A percentile compares a stretch with the other conserved stretches of the same genome.
phyloP scores from a whole-genome alignment of 805 yeast genomes.

The Wickerhamomyces chambardii region DNA sequence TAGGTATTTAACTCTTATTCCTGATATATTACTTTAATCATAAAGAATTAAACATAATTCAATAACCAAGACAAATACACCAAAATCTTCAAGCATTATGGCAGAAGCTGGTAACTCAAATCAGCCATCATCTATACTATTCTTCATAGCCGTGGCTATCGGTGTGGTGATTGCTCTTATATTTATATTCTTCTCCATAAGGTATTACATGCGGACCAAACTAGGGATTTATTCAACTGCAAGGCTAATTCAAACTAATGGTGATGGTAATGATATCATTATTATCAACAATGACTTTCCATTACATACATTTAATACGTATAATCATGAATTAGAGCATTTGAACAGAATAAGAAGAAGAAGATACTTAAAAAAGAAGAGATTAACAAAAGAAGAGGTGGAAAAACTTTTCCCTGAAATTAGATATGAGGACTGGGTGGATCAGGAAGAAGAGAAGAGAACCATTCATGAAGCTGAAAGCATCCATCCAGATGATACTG shows the following conservation, averaged over 20 bases:
- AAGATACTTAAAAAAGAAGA: conserved; percentile 37
- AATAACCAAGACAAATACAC: no score
- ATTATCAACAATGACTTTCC: conserved; percentile 15
- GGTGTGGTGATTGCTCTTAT: conserved; percentile 49
- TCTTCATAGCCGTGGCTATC: conserved; percentile 54
- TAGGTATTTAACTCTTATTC: no score
- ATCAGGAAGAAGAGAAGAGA: conserved; percentile 48
- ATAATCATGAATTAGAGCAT: conserved; percentile 9
- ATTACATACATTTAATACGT: conserved; percentile 12
- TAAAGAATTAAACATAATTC: no score
- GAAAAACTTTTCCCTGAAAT: conserved; percentile 49
- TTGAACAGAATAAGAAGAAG: conserved; percentile 26
- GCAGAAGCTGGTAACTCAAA: not conserved
- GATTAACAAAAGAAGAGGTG: conserved; percentile 47
- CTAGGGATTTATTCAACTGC: conserved; percentile 37
- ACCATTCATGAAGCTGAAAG: conserved; percentile 35
- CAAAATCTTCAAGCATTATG: not conserved
- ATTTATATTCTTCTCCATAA: conserved; percentile 49
- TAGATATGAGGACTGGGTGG: conserved; percentile 50
- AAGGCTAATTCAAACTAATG: conserved; percentile 9
- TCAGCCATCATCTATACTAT: conserved; percentile 53
- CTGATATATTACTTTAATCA: no score
- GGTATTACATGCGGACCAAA: conserved; percentile 49
- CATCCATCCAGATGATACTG: conserved; percentile 1
- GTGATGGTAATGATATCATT: conserved; percentile 6